Conservation (phyloP, 805 yeast species). For the Hemisphaericaspora nanyangensis region DNA sequence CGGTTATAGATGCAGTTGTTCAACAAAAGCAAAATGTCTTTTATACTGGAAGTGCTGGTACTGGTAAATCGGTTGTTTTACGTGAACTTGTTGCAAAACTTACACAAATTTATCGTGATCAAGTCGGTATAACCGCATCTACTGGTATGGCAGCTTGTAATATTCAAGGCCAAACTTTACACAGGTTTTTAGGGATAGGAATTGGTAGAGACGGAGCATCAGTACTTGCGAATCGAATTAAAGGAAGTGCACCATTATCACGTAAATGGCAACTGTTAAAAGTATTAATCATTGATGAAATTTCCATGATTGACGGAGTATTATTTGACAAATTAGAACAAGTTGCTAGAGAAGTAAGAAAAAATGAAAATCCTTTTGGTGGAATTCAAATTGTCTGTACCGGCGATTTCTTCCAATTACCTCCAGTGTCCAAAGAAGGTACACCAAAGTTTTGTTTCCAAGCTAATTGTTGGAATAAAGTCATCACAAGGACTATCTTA, state of each 20-base stretch:
- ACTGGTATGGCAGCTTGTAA: slow-evolving; percentile 96
- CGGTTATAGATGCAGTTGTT: slow-evolving; percentile 50
- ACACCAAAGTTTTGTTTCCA: slow-evolving; percentile 66
- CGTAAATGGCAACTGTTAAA: slow-evolving; percentile 63
- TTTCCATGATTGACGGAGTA: slow-evolving; percentile 87
- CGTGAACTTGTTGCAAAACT: slow-evolving; percentile 59
- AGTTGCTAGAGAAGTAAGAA: slow-evolving; percentile 58
- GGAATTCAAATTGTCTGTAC: slow-evolving; percentile 87
- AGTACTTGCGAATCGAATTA: slow-evolving; percentile 45
- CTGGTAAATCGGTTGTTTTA: slow-evolving; percentile 75
- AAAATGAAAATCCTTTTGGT: slow-evolving; percentile 71
- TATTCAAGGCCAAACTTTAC: slow-evolving; percentile 87
- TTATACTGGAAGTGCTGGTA: slow-evolving; percentile 84
- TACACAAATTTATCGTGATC: slow-evolving; percentile 34
- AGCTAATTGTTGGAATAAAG: slow-evolving; percentile 61
- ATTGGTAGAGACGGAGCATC: slow-evolving; percentile 55
- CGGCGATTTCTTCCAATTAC: slow-evolving; percentile 96
- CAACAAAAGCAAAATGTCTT: slow-evolving; percentile 53
- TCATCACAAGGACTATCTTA: slow-evolving; percentile 62
- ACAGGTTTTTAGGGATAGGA: slow-evolving; percentile 83
- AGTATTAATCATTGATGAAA: slow-evolving; percentile 84
- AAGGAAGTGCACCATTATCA: slow-evolving; percentile 38
- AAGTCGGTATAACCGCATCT: slow-evolving; percentile 87
- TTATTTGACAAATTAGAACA: slow-evolving; percentile 71
- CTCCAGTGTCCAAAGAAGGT: slow-evolving; percentile 65